Conservation (phyloP, 1,139 yeast species). For the Hyphopichia buzzinii region DNA sequence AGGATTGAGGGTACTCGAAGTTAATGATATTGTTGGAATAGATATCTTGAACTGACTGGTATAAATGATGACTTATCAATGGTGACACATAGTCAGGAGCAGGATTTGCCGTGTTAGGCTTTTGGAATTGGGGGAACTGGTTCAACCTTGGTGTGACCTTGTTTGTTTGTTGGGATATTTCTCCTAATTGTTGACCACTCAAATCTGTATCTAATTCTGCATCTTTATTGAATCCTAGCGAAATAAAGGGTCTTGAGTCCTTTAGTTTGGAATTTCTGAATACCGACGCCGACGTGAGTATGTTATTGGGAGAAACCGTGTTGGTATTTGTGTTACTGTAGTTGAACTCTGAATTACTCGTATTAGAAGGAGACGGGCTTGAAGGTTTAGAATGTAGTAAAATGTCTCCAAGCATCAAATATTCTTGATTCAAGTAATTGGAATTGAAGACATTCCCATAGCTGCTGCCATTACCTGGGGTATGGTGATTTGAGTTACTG, state of each 20-base stretch:
- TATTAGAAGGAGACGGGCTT: constrained; percentile 44
- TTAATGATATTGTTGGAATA: constrained; percentile 54
- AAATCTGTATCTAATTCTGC: not conserved
- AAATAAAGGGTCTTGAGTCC: constrained; percentile 42
- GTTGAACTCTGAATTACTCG: constrained; percentile 24
- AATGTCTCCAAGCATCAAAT: constrained; percentile 57
- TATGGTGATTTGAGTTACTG: constrained; percentile 31
- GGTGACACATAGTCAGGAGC: constrained; percentile 47
- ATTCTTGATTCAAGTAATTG: constrained; percentile 53
- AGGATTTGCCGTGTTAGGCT: constrained; percentile 8
- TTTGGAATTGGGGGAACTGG: constrained; percentile 1
- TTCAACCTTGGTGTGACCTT: not conserved
- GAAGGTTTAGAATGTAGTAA: constrained; percentile 49
- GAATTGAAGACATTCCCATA: constrained; percentile 28
- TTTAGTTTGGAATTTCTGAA: constrained; percentile 21
- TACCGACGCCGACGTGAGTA: not conserved
- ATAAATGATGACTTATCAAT: constrained; percentile 54
- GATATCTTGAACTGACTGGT: constrained; percentile 64
- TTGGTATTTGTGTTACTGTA: constrained; percentile 9
- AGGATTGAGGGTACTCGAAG: constrained; percentile 67
- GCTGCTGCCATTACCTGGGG: constrained; percentile 6
- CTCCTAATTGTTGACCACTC: constrained; percentile 7
- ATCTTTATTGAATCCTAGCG: constrained; percentile 31
- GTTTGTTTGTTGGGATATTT: constrained; percentile 5
- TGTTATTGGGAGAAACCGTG: constrained; percentile 13